Evolutionary conservation across 2,329 filamentous ascomycete species (phyloP), one percentile per base, ranked within the genome.

Genomic region (Sporothrix brasiliensis): DNA sequence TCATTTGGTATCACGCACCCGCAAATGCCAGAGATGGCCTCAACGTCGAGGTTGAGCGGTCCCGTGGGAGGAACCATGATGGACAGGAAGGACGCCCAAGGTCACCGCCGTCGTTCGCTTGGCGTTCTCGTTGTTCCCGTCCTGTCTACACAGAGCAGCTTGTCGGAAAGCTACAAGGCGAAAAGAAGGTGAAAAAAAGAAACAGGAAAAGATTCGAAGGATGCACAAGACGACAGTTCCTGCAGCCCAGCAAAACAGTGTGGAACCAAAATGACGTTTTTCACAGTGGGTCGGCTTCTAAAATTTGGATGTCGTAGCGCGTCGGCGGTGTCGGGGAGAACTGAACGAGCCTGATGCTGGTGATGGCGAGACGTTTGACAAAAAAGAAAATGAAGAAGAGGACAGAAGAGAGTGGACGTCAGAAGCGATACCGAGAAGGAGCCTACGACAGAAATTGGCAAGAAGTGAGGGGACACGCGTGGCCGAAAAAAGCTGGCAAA

Each of bases 1-100:
- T 34, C 24, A 24, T 34, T 4, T 34, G 6, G 30, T 34, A 34
- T 34, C 30, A 34, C 87, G 76, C 80, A 92, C 90, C 91, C 94
- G 81, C 91, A 93, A 76, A 97, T 97, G 69, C 94, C 94, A 75
- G 92, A 96, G 76, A 97, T 89, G 72, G 94, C 93, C 78, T 95
- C 92, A 72, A 97, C 89, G 79, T 97, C 92, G 75, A 97, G 84
- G 79, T 91, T 90, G 73, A 88, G 79, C n/a, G 82, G 83, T 50
- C 77, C 81, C 24, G 85, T 85, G 4, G 86, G 85, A 66, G 86
- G 86, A 67, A 83, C 85, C 85, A 87, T 87, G 75, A 49, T 47
- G 44, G 27, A 34, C 30, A 34, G n/a, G 9, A 50, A 13, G 16
- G 24, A n/a, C 44, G 9, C 44, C 16, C 19, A 21, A 49, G 16